A percentile compares a stretch with the other conserved stretches of the same genome.
These are phyloP conservation scores for Trametes polyzona DNA, from an alignment of 1,284 basidiomycete genomes.

Conservation along the genomic window DNA sequence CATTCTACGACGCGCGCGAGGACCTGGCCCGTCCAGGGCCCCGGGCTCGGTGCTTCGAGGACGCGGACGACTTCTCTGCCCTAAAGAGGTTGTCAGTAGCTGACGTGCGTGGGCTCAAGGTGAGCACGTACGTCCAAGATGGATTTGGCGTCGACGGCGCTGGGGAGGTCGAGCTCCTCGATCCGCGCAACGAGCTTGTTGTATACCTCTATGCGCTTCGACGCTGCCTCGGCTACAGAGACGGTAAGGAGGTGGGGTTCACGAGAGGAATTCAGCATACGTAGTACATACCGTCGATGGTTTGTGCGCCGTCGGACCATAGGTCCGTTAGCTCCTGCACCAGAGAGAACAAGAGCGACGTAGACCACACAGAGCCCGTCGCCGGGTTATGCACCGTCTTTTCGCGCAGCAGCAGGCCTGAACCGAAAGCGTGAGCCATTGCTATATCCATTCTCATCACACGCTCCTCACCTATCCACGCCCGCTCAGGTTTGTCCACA, in stretches of 20 bases:
- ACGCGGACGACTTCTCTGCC: conserved; percentile 68
- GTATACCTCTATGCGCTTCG: conserved; percentile 60
- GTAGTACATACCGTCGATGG: conserved; percentile 51
- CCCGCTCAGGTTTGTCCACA: conserved; percentile 46
- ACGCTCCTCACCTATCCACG: conserved; percentile 59
- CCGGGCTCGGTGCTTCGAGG: conserved; percentile 60
- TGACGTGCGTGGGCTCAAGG: conserved; percentile 42
- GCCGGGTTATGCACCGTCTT: conserved; percentile 64
- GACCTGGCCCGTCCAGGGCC: conserved; percentile 70
- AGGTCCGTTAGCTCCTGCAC: conserved; percentile 68
- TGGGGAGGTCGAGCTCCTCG: conserved; percentile 63
- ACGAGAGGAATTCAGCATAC: background rate
- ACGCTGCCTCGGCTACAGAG: conserved; percentile 38
- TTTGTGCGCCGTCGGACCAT: conserved; percentile 49
- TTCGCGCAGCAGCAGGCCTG: conserved; percentile 74
- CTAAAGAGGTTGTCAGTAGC: conserved; percentile 44
- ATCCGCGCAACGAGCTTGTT: conserved; percentile 65
- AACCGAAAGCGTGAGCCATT: background rate
- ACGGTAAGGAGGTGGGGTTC: background rate
- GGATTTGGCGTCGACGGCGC: conserved; percentile 68
- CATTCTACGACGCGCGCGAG: conserved; percentile 75
- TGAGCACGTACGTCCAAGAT: conserved; percentile 66
- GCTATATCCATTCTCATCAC: no score
- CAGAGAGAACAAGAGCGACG: conserved; percentile 75
- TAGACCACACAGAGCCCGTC: conserved; percentile 72